Conservation (phyloP, 352 stramenopile species). For the Globisporangium middletonii region DNA sequence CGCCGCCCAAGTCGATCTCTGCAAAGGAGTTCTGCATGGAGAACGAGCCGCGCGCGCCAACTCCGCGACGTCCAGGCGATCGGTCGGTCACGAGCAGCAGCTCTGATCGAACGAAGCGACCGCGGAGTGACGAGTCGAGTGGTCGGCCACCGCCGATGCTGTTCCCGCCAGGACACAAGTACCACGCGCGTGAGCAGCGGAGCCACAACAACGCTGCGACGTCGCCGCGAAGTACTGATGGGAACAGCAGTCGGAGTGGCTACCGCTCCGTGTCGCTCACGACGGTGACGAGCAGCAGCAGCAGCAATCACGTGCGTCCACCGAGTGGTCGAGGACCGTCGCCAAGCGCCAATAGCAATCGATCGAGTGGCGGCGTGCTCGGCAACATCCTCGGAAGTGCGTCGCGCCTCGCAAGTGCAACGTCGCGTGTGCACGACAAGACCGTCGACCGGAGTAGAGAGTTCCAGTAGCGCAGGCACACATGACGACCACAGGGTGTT, state of each 20-base stretch:
- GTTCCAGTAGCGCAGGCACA: slow-evolving; percentile 14
- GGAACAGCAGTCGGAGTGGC: not conserved
- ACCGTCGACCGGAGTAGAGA: slow-evolving; percentile 29
- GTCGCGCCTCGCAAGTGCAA: slow-evolving; percentile 55
- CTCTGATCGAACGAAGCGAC: slow-evolving; percentile 8
- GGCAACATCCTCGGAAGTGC: slow-evolving; percentile 63
- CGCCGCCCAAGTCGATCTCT: slow-evolving; percentile 30
- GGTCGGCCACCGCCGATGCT: not conserved
- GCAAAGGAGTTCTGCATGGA: slow-evolving; percentile 49
- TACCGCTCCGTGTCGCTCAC: slow-evolving; percentile 7
- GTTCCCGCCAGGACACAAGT: slow-evolving; percentile 7
- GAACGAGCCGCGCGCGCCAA: slow-evolving; percentile 26
- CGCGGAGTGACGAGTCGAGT: slow-evolving; percentile 3
- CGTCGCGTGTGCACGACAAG: slow-evolving; percentile 57
- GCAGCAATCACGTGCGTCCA: slow-evolving; percentile 7
- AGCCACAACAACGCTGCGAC: not conserved
- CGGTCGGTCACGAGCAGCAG: not conserved
- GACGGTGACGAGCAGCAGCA: not conserved
- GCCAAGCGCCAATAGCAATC: not conserved
- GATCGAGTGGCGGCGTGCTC: slow-evolving; percentile 29
- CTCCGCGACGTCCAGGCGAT: not conserved
- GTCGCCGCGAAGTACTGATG: slow-evolving; percentile 1
- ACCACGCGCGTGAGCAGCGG: slow-evolving; percentile 1
- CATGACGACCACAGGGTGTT: not conserved
- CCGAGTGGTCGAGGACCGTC: slow-evolving; percentile 4